These are phyloP conservation scores for Penicillium corylophilum DNA, from an alignment of 2,329 filamentous ascomycete species.

Conservation along the genomic window DNA sequence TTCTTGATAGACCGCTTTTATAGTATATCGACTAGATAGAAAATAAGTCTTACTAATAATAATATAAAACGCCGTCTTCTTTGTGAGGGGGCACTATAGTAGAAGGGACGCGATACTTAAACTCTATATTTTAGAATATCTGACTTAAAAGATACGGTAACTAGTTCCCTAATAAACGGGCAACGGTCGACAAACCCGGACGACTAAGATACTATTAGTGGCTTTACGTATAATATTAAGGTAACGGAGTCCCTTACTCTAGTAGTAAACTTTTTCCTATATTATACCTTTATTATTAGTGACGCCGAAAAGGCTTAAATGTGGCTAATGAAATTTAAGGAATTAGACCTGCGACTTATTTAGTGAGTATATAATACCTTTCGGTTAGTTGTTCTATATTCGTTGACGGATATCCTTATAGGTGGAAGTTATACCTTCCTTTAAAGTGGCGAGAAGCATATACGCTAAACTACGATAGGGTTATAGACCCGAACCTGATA, in stretches of 20 bases:
- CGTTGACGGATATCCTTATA: no score
- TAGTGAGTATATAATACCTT: slow-evolving; percentile 16
- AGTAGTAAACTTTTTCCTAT: slow-evolving; percentile 38
- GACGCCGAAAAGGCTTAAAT: slow-evolving; percentile 30
- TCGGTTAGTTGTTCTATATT: no score
- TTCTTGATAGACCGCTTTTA: slow-evolving; percentile 41
- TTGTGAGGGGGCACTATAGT: slow-evolving; percentile 37
- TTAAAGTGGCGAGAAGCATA: slow-evolving; percentile 32
- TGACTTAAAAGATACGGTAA: slow-evolving; percentile 26
- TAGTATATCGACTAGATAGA: slow-evolving; percentile 38
- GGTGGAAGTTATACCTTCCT: slow-evolving; percentile 32
- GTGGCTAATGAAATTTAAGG: slow-evolving; percentile 34
- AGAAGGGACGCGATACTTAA: slow-evolving; percentile 21
- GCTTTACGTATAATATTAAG: slow-evolving; percentile 24
- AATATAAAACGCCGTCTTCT: slow-evolving; percentile 37
- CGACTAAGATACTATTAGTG: slow-evolving; percentile 18
- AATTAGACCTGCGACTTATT: slow-evolving; percentile 31
- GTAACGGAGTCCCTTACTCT: slow-evolving; percentile 37
- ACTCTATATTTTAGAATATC: slow-evolving; percentile 46
- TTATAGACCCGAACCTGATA: slow-evolving; percentile 53
- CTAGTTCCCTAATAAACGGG: no score
- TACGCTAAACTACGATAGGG: slow-evolving; percentile 33
- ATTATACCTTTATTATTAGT: slow-evolving; percentile 30
- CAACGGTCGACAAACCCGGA: no score
- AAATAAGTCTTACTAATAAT: slow-evolving; percentile 33